Percentiles rank a stretch among this genome's conserved stretches.
These are phyloP conservation scores for Aegilops speltoides DNA, from an alignment of 176 grass and related monocot species.

Conservation along the genomic window DNA sequence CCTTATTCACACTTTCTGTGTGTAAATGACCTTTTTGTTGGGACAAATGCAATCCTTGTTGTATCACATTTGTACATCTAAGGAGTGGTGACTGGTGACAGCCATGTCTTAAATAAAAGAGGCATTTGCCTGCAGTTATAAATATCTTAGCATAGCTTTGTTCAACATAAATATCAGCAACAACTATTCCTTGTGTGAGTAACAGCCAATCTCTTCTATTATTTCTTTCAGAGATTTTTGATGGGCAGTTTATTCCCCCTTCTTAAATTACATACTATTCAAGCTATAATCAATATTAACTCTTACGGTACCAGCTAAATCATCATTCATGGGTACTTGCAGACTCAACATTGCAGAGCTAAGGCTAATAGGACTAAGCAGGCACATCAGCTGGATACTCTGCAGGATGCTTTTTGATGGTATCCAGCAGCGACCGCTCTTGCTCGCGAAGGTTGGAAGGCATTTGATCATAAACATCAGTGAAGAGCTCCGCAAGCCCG, in stretches of 20 bases:
- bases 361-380: constrained; percentile 33
- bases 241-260: constrained; percentile 9
- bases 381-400: constrained; percentile 83
- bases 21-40: neutral
- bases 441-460: constrained; percentile 79
- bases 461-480: constrained; percentile 81
- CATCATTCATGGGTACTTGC: constrained; percentile 27
- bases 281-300: constrained; percentile 4
- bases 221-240: neutral
- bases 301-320: constrained; percentile 19
- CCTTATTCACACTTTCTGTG: neutral
- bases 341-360: neutral
- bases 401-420: constrained; percentile 65
- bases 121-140: neutral
- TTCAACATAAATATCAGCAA: neutral
- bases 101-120: neutral
- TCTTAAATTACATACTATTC: neutral
- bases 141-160: neutral
- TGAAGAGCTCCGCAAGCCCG: constrained; percentile 68
- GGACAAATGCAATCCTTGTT: neutral
- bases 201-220: neutral
- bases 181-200: neutral
- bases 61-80: neutral
- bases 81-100: neutral
- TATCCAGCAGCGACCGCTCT: constrained; percentile 56